Evolutionary conservation across 257 asterid genomes (phyloP).

Genomic region (Perilla frutescens): DNA sequence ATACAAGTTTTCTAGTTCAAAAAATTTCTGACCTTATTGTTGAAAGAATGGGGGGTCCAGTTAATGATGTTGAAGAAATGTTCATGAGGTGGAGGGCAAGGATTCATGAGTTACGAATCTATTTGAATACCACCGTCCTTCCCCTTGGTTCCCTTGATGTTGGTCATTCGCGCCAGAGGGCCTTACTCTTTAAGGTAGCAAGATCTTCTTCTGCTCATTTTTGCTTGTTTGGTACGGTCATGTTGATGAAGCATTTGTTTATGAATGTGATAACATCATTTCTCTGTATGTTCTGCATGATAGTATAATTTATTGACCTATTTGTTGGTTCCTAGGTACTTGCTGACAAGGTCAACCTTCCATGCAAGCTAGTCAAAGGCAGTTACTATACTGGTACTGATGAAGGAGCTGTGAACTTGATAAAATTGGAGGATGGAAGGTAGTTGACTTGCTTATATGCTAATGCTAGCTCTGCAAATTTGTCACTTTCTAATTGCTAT

Average conservation of each 20-base stretch:
- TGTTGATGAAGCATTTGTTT: constrained; percentile 19
- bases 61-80: constrained; percentile 87
- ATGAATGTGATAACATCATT: not conserved
- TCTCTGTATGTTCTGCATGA: not conserved
- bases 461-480: not conserved
- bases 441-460: constrained; percentile 33
- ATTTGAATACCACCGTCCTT: constrained; percentile 60
- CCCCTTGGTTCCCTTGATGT: constrained; percentile 93
- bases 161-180: constrained; percentile 99
- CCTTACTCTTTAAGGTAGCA: constrained; percentile 93
- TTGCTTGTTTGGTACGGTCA: constrained; percentile 24
- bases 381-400: constrained; percentile 98
- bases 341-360: constrained; percentile 90
- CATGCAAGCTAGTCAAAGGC: constrained; percentile 95
- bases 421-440: constrained; percentile 93
- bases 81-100: constrained; percentile 78
- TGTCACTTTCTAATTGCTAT: constrained; percentile 5
- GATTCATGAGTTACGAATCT: constrained; percentile 64
- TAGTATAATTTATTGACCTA: constrained; percentile 27
- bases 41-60: constrained; percentile 93
- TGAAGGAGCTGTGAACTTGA: constrained; percentile 97
- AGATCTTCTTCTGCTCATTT: constrained; percentile 38
- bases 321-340: constrained; percentile 74
- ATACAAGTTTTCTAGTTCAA: constrained; percentile 65
- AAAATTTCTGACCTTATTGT: constrained; percentile 85